These are phyloP conservation scores for Corylus americana DNA, from an alignment of 306 rosid genomes.

Conservation along the genomic window DNA sequence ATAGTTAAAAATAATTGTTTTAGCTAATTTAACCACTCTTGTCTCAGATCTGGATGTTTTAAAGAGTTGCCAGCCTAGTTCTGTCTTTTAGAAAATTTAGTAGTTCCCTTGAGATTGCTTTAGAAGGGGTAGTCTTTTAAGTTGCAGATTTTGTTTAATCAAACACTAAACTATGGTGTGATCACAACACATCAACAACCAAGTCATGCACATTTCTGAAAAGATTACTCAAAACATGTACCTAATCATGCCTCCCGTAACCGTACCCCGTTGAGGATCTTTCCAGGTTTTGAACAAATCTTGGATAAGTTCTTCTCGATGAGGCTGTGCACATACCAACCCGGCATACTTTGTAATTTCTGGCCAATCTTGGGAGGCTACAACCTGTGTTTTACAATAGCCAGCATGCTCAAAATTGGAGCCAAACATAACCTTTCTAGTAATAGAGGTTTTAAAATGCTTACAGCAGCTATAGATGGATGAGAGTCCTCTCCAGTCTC, in stretches of 20 bases:
- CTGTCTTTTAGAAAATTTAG: not conserved
- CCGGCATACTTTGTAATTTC: conserved; percentile 83
- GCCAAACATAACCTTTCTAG: not conserved
- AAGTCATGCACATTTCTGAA: not conserved
- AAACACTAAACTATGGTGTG: not conserved
- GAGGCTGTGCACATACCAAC: conserved; percentile 75
- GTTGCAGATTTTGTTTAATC: not conserved
- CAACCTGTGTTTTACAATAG: conserved; percentile 52
- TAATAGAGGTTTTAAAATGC: conserved; percentile 21
- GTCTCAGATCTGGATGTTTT: too few species aligned
- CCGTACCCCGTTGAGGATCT: conserved; percentile 68
- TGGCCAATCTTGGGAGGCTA: conserved; percentile 93
- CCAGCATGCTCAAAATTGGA: conserved; percentile 23
- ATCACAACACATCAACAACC: not conserved
- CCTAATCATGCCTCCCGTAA: conserved; percentile 86
- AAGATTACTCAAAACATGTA: conserved; percentile 8
- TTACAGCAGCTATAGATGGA: conserved; percentile 81
- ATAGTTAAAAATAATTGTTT: too few species aligned
- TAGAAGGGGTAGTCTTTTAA: not conserved
- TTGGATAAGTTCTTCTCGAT: conserved; percentile 76
- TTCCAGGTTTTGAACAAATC: conserved; percentile 77
- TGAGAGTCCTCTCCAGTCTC: conserved; percentile 64
- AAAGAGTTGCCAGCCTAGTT: not conserved
- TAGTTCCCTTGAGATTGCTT: not conserved
- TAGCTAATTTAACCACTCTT: too few species aligned